These are phyloP conservation scores for Crithidia mellificae DNA, from an alignment of 208 protist species.

Conservation along the genomic window DNA sequence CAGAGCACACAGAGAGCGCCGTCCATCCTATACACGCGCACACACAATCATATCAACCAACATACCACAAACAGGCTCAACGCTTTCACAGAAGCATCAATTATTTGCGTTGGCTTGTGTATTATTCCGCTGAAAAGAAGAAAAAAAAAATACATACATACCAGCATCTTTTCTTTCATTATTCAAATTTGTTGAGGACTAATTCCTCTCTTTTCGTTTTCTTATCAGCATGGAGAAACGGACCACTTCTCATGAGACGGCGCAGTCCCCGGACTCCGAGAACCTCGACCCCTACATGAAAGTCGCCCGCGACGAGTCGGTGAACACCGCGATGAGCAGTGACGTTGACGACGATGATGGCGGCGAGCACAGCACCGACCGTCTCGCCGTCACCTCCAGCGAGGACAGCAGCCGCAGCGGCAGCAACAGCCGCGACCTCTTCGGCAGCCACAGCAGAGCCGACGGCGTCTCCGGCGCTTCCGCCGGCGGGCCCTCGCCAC, in stretches of 20 bases:
- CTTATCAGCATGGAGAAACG: constrained; percentile 11
- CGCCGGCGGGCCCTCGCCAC: background rate
- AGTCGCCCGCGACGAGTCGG: constrained; percentile 13
- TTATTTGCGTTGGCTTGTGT: too few species aligned
- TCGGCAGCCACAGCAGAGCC: background rate
- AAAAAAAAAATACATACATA: constrained; percentile 2
- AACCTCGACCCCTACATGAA: constrained; percentile 8
- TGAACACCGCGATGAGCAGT: constrained; percentile 11
- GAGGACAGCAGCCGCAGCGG: constrained; percentile 20
- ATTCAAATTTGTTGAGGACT: too few species aligned
- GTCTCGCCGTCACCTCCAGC: constrained; percentile 20
- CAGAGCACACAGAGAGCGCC: too few species aligned
- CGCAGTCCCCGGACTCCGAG: constrained; percentile 11
- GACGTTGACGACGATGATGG: constrained; percentile 12
- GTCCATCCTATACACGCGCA: too few species aligned
- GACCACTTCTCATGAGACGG: background rate
- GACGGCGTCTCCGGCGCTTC: background rate
- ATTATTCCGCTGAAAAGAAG: too few species aligned
- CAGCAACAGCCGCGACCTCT: constrained; percentile 12
- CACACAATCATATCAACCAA: too few species aligned
- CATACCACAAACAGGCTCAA: too few species aligned
- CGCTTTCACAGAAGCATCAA: too few species aligned
- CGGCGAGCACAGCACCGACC: constrained; percentile 18
- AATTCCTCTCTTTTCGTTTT: too few species aligned
- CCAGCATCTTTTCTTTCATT: too few species aligned